These are phyloP conservation scores for Acrocalymma vagum DNA, from an alignment of 2,329 filamentous ascomycete genomes.

Conservation along the genomic window DNA sequence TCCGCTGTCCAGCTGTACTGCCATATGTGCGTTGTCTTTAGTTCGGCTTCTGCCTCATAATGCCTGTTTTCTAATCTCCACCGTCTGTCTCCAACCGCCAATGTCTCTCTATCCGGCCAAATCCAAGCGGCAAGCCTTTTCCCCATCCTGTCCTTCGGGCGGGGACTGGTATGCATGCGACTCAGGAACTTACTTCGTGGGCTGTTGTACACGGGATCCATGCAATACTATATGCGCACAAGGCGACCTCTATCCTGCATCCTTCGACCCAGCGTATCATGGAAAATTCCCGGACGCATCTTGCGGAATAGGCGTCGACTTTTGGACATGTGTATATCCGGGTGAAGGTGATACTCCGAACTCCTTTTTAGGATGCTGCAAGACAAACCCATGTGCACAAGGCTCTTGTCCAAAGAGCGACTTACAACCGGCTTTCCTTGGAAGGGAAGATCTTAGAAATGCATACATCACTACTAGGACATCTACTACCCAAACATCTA, in stretches of 20 bases:
- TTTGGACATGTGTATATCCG: too few relatives aligned
- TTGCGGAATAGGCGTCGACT: constrained; percentile 34
- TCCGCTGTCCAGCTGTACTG: too few relatives aligned
- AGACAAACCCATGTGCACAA: constrained; percentile 41
- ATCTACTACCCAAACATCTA: constrained; percentile 8
- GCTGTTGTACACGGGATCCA: constrained; percentile 47
- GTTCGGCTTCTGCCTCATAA: too few relatives aligned
- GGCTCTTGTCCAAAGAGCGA: constrained; percentile 34
- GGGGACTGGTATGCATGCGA: constrained; percentile 48
- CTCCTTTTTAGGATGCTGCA: constrained; percentile 51
- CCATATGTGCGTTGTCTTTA: too few relatives aligned
- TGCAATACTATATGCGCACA: constrained; percentile 45
- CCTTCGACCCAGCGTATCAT: constrained; percentile 42
- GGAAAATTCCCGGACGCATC: constrained; percentile 37
- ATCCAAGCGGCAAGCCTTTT: constrained; percentile 25
- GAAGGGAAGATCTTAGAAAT: constrained; percentile 17
- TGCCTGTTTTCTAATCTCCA: too few relatives aligned
- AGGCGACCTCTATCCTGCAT: constrained; percentile 37
- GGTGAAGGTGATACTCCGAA: too few relatives aligned
- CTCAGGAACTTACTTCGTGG: constrained; percentile 41
- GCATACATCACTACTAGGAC: constrained; percentile 22
- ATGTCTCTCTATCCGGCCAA: too few relatives aligned
- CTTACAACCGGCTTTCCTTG: constrained; percentile 30
- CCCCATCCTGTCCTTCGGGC: constrained; percentile 43
- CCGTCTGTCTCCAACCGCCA: too few relatives aligned